Evolutionary conservation across 2,329 filamentous ascomycete species (phyloP), one percentile per base, ranked within the genome.

Genomic region (Capronia americana): DNA sequence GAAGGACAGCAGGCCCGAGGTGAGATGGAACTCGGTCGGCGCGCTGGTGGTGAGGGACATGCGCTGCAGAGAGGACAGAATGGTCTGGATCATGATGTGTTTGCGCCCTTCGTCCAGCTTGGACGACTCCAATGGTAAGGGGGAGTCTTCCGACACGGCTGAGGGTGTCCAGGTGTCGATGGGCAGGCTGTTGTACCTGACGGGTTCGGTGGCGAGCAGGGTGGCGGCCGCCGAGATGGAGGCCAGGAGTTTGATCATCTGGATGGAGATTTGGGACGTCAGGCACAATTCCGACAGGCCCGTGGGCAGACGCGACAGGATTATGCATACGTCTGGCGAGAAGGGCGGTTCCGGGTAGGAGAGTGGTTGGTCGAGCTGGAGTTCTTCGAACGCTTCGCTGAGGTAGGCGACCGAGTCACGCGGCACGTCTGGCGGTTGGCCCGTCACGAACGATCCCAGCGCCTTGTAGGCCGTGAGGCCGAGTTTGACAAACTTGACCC

Each of bases 41-140:
- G 50, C 28, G 2, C 50, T 59, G n/a, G 66, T 44, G 14, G 54
- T 70, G 12, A 70, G 58, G 8, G 57, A 67, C 65, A 72, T 63
- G 32, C 71, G 69, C 28, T 69, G 71, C 17, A 72, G 65, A 28
- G 68, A 70, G 4, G 69, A 70, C 8, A 70, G 59, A 10, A 72
- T 60, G 3, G 62, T 66, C 44, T 70, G 66, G 4, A 65, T 63
- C 61, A 63, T 62, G 8, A 50, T 34, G 48, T 60, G 60, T 23
- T 61, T 69, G 28, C 66, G 46, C 32, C 59, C 59, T 32, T 65
- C 46, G 12, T 66, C 61, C 44, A 34, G 32, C 6, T 48, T 34
- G 30, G 51, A 57, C 7, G 60, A 46, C 20, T 59, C 48, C 24
- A 0, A 34, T 3, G 57, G 57, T 23, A 48, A 20, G 24, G 55